Base-by-base conservation (phyloP, 495 filamentous ascomycete species). In the Aspergillus incahuasiensis region DNA sequence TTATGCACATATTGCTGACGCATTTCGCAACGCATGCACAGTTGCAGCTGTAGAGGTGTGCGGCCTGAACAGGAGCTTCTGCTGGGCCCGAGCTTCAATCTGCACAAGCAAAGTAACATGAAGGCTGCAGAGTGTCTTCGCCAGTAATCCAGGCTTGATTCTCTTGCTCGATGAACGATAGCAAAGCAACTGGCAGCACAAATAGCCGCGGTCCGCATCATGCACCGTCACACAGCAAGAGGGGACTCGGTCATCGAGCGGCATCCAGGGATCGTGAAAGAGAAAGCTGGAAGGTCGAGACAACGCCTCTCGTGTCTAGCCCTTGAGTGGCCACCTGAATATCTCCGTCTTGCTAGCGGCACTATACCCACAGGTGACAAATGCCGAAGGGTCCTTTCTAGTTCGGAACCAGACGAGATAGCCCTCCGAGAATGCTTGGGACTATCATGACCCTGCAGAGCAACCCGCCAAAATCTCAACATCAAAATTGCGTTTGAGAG, bases 341-440 rank as follows among this genome's bases (percentile, higher is more conserved):
- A 6, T 49, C 24, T 48, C 47, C 39, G 52, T 48, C 53, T 48
- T 43, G 43, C 48, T 48, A 52, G 48, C 53, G 39, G 56, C 22
- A 45, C 60, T 51, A 56, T 59, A 53, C 56, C 54, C 41, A 34
- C 34, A 34, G 45, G 35, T 63, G 60, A 63, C 60, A 59, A 63
- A 63, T 63, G 46, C 49, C 13, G n/a, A 52, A 32, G 43, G 28
- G 19, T 46, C 42, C 16, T 48, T 50, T 18, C 46, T 15, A 13
- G 39, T 21, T 32, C 24, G 15, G 3, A 42, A 32, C 3, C n/a
- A 40, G 15, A 40, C 20, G 19, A n/a, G n/a, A 39, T 18, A 22
- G 20, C 48, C n/a, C 48, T 49, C 48, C 13, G 48, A 39, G 48
- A 30, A 16, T 25, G 34, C 32, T 40, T 16, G 20, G 19, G 21